Conservation (phyloP, 1,139 yeast species). For the Saccharomyces hybrid region DNA sequence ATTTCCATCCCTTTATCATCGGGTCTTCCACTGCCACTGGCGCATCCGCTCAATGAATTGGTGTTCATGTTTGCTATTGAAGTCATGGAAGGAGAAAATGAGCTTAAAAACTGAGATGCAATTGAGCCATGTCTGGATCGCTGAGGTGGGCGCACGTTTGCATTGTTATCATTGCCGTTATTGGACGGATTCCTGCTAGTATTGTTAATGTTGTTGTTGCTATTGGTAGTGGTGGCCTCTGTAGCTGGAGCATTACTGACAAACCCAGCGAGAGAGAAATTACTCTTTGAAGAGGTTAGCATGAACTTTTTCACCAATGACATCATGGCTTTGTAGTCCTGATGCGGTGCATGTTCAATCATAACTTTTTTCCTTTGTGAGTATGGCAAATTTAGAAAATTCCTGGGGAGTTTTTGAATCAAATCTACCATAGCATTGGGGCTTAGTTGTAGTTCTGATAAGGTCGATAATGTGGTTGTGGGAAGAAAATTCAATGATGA, state of each 20-base stretch:
- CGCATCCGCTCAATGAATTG: not conserved
- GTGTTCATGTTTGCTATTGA: slow-evolving; percentile 13
- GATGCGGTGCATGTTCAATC: slow-evolving; percentile 47
- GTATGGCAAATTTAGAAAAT: slow-evolving; percentile 59
- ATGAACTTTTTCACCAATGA: slow-evolving; percentile 29
- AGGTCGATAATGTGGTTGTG: slow-evolving; percentile 11
- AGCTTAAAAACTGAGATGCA: slow-evolving; percentile 36
- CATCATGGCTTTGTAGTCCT: slow-evolving; percentile 37
- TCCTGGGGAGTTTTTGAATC: slow-evolving; percentile 44
- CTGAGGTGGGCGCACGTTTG: not conserved
- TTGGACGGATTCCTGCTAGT: not conserved
- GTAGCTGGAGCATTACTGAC: slow-evolving; percentile 4
- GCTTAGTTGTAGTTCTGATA: slow-evolving; percentile 15
- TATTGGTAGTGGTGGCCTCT: not conserved
- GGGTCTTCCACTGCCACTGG: slow-evolving; percentile 12
- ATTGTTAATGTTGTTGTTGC: not conserved
- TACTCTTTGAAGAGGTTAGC: slow-evolving; percentile 23
- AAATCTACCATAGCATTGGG: slow-evolving; percentile 23
- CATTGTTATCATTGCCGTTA: not conserved
- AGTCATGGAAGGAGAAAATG: slow-evolving; percentile 32
- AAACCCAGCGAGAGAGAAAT: slow-evolving; percentile 12
- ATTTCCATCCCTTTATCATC: slow-evolving; percentile 60
- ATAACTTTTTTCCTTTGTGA: slow-evolving; percentile 58
- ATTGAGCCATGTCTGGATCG: slow-evolving; percentile 33
- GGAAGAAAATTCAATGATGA: slow-evolving; percentile 16